Evolutionary conservation across 768 basidiomycete genomes (phyloP), one percentile per base, ranked within the genome.

Genomic region (Symmetrospora coprosmae): DNA sequence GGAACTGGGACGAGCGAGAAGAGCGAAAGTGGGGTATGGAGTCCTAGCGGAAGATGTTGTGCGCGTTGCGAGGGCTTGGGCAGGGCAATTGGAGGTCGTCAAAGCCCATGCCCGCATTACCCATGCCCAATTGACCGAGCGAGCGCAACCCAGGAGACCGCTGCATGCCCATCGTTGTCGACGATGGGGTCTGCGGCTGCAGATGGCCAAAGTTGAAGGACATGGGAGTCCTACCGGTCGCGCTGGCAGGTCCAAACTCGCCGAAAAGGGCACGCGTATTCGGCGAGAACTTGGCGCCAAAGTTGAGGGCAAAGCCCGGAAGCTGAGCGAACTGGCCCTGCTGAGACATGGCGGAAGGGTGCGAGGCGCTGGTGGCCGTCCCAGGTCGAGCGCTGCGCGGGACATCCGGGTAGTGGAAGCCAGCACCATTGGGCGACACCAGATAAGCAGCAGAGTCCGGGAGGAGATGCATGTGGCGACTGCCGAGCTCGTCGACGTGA

Each of bases 401-500:
- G n/a, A n/a, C n/a, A n/a, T n/a, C n/a, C n/a, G n/a, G n/a, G n/a
- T n/a, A n/a, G n/a, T n/a, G n/a, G n/a, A n/a, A n/a, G n/a, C 9
- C 8, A 23, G 16, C 43, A 46, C 9, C 9, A 23, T 25, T 46
- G 9, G 43, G 43, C 9, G 62, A 59, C 60, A 14, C 62, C 59
- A 28, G 34, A 27, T 13, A 51, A 21, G 53, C 65, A 63, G 62
- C 61, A 63, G 14, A 39, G 6, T 9, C 61, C 61, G 23, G 62
- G 65, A 35, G 61, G 16, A 37, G 5, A 25, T 23, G 46, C 8
- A 35, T 25, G 23, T 17, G 49, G 38, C 23, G 6, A 21, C 27
- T 28, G 25, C 17, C 21, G 25, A 13, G 11, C 31, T 9, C 41
- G 23, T 43, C 28, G 39, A 17, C 16, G 25, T 45, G 13, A 16